phyloP scores from a whole-genome alignment of 1,139 yeast genomes.

The Candida albicans region DNA sequence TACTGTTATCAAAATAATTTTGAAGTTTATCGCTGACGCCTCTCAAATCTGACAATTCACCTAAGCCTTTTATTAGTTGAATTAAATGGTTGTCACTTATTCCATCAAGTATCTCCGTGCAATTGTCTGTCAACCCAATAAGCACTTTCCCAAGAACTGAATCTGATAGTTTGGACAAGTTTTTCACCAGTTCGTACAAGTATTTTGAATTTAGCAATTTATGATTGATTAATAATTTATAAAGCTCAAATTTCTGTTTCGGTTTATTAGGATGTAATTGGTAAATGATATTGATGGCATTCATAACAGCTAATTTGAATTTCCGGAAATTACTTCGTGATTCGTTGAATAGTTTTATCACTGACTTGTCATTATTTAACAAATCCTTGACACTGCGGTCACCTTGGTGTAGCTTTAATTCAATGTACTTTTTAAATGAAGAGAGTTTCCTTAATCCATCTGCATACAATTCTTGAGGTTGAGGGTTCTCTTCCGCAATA shows the following conservation, averaged over 20 bases:
- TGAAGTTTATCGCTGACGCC: conserved; percentile 7
- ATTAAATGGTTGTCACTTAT: conserved; percentile 10
- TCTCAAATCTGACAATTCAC: conserved; percentile 7
- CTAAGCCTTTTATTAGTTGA: conserved; percentile 9
- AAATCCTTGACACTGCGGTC: conserved; percentile 16
- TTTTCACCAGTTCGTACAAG: conserved; percentile 14
- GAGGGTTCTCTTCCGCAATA: conserved; percentile 10
- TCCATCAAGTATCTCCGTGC: conserved; percentile 9
- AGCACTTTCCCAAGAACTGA: conserved; percentile 6
- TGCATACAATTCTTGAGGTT: conserved; percentile 10
- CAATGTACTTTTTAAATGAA: conserved; percentile 41
- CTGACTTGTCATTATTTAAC: conserved; percentile 20
- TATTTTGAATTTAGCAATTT: conserved; percentile 20
- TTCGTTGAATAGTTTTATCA: conserved; percentile 19
- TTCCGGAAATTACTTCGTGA: conserved; percentile 21
- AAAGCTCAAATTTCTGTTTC: conserved; percentile 31
- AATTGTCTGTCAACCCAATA: conserved; percentile 10
- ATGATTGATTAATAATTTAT: conserved; percentile 29
- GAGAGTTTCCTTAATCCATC: conserved; percentile 35
- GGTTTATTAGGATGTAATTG: conserved; percentile 16
- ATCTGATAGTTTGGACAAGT: conserved; percentile 7
- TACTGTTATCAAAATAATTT: conserved; percentile 18
- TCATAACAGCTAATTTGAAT: conserved; percentile 26
- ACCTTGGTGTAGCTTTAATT: conserved; percentile 16
- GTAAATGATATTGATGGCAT: conserved; percentile 25